Base-by-base conservation (phyloP, 1,139 yeast genomes). In the Yamadazyma friedrichii region DNA sequence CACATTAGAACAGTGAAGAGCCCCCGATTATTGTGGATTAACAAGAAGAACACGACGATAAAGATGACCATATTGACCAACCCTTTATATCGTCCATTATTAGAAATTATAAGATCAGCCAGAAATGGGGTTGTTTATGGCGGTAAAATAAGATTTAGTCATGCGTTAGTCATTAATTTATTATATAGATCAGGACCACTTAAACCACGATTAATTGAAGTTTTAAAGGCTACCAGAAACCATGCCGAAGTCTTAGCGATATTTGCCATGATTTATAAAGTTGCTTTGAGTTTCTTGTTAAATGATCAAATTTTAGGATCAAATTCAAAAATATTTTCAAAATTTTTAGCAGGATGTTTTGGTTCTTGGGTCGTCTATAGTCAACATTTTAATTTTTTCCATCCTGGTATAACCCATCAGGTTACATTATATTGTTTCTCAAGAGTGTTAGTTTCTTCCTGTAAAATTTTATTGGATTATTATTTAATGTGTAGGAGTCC, bases 351-450 rank as follows among this genome's bases (percentile, higher is more conserved):
- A 2, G 94, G 94, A 0, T 63, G 76, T 12, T 53, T 82, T 25
- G 87, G 85, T 1, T 84, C 88, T 2, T 75, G 77, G 66, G 52
- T 79, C 15, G 85, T 84, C 24, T 84, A 83, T 61, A 82, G 87
- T 17, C 83, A 83, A 48, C 76, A 69, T 53, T 72, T 65, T 40
- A 47, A 63, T 41, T 68, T 66, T 39, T 72, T 72, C 58, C 69
- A 70, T 50, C 68, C 74, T 4, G 74, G 78, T 1, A 78, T 80
- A 30, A 67, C 74, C 50, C 80, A 78, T 54, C 84, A 80, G 56
- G 70, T 80, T 53, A 82, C 83, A 5, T 68, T 80, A 33, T 81
- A 81, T 53, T 80, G 83, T 46, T 78, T 80, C 50, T 74, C 82
- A 15, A 63, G 86, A 37, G 83, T 79, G 16, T 61, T 77, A 42